These are phyloP conservation scores for Paxillus ammoniavirescens DNA, from an alignment of 768 basidiomycete genomes.

Conservation along the genomic window DNA sequence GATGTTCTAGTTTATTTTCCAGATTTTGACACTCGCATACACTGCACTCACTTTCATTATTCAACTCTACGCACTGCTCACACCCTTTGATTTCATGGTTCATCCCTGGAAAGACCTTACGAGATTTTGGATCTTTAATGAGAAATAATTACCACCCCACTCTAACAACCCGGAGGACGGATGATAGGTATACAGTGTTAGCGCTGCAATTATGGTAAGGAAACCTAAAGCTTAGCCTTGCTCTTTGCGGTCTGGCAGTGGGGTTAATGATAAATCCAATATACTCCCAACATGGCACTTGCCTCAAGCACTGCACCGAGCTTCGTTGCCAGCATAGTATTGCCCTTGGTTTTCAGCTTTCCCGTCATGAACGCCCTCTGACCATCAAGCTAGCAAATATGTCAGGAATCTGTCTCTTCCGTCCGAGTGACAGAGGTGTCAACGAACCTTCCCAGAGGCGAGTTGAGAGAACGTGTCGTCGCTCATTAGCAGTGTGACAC, in stretches of 20 bases:
- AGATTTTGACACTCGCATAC: background rate
- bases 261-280: background rate
- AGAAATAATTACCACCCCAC: slow-evolving; percentile 17
- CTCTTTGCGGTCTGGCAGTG: slow-evolving; percentile 28
- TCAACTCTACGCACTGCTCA: background rate
- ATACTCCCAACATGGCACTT: slow-evolving; percentile 3
- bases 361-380: slow-evolving; percentile 98
- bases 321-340: slow-evolving; percentile 93
- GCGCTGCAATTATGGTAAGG: background rate
- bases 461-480: slow-evolving; percentile 76
- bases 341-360: slow-evolving; percentile 87
- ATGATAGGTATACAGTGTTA: background rate
- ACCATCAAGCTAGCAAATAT: slow-evolving; percentile 61
- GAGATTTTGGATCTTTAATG: slow-evolving; percentile 13
- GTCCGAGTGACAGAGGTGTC: background rate
- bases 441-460: slow-evolving; percentile 65
- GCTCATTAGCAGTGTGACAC: slow-evolving; percentile 77
- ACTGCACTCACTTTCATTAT: slow-evolving; percentile 9
- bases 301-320: slow-evolving; percentile 84
- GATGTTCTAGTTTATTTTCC: slow-evolving; percentile 50
- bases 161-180: background rate
- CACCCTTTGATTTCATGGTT: background rate
- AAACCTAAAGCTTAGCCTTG: slow-evolving; percentile 43
- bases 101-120: background rate
- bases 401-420: background rate